These are phyloP conservation scores for Botrytis tulipae DNA, from an alignment of 2,329 filamentous ascomycete genomes.

Conservation along the genomic window DNA sequence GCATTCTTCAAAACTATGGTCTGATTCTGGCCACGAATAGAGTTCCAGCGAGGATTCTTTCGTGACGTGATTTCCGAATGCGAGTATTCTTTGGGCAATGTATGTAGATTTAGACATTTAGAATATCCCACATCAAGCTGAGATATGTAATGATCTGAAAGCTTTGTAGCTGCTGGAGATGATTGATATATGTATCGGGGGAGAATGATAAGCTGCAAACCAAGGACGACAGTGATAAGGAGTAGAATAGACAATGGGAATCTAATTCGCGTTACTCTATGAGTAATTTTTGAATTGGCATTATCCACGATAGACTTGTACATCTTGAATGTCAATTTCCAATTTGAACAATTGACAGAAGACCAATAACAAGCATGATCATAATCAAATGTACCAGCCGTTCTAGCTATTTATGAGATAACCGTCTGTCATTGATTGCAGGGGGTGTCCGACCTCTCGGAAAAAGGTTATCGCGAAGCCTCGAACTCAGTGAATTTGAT, in stretches of 20 bases:
- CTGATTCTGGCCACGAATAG: conserved; percentile 41
- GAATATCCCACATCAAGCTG: conserved; percentile 30
- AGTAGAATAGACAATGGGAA: conserved; percentile 30
- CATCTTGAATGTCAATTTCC: not conserved
- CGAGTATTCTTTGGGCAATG: conserved; percentile 24
- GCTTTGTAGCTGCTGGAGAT: conserved; percentile 24
- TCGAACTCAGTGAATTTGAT: not conserved
- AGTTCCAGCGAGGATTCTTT: conserved; percentile 45
- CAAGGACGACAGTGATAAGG: conserved; percentile 27
- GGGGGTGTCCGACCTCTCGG: not conserved
- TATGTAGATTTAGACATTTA: conserved; percentile 34
- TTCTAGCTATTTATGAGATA: not conserved
- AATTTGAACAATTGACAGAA: not conserved
- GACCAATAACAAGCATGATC: not conserved
- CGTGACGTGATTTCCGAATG: conserved; percentile 28
- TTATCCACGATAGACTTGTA: conserved; percentile 8
- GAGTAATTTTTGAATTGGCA: not conserved
- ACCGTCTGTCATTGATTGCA: not conserved
- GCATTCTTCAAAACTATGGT: conserved; percentile 43
- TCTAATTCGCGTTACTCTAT: conserved; percentile 18
- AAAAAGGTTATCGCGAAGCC: conserved; percentile 1
- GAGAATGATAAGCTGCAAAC: conserved; percentile 32
- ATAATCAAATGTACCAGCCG: not conserved
- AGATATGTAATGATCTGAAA: conserved; percentile 30
- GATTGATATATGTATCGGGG: conserved; percentile 30